These are phyloP conservation scores for Sedum album DNA, from an alignment of 164 flowering plant genomes.

Conservation along the genomic window DNA sequence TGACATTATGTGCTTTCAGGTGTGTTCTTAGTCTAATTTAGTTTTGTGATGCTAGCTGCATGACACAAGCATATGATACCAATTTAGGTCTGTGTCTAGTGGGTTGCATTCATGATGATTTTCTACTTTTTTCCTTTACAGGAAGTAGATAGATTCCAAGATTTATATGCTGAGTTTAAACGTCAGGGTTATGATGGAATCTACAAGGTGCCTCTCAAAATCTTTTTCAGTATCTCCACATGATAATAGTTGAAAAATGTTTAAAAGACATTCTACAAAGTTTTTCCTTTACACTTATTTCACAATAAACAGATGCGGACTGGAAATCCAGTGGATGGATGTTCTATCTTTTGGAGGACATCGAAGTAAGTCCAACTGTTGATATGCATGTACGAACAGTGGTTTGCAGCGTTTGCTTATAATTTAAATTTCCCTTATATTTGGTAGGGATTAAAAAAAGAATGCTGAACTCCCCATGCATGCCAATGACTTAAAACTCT, in stretches of 20 bases:
- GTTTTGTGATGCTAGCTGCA: neutral
- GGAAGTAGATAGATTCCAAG: constrained; percentile 88
- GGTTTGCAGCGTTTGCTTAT: constrained; percentile 5
- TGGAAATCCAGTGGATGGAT: constrained; percentile 83
- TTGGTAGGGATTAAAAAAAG: neutral
- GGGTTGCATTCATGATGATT: neutral
- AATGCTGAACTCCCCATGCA: no score
- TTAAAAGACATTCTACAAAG: neutral
- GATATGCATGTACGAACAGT: neutral
- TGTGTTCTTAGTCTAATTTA: constrained; percentile 13
- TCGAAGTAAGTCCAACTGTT: constrained; percentile 40
- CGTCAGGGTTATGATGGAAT: constrained; percentile 63
- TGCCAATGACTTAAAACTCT: no score
- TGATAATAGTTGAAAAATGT: neutral
- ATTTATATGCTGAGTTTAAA: constrained; percentile 58
- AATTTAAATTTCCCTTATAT: neutral
- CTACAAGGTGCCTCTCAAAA: constrained; percentile 68
- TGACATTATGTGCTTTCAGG: constrained; percentile 94
- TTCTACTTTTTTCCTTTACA: constrained; percentile 18
- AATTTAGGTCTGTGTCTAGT: neutral
- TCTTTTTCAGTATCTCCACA: neutral
- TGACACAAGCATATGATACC: neutral
- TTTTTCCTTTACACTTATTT: constrained; percentile 10
- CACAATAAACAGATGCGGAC: constrained; percentile 70
- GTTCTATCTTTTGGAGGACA: constrained; percentile 90